Evolutionary conservation across 1,139 yeast genomes (phyloP), one percentile per base, ranked within the genome.

Genomic region (Casaregolazyma lundiana): DNA sequence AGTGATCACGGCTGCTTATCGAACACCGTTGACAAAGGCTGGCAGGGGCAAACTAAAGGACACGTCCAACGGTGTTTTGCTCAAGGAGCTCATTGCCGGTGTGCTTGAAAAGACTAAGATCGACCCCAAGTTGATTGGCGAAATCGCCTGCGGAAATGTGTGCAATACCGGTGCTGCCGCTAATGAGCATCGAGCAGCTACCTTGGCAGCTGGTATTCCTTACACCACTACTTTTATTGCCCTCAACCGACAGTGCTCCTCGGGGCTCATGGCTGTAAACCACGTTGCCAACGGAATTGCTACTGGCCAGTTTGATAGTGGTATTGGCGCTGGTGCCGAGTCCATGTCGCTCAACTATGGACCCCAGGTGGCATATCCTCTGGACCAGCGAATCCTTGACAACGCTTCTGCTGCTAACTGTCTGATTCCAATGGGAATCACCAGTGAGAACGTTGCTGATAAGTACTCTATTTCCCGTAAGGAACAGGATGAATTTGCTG

Each of bases 121-220:
- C n/a, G 88, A 84, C 65, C 80, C 81, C 44, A 66, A 69, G 52
- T 64, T 79, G 59, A 79, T 89, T 53, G 95, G 84, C 59, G 97
- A 89, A 59, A 81, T 89, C 53, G 83, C 84, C 35, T 80, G 85
- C 54, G 97, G 97, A 60, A 89, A 90, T 65, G 96, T 88, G 39
- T 75, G 89, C 62, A 87, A 88, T 69, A 77, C 78, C 47, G 96
- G 96, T 50, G 94, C 96, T 38, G 96, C 96, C 62, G 95, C 90
- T 49, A 82, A 83, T 50, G 96, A 88, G 68, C 95, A 87, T 68
- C 77, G 70, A 62, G 96, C 95, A 45, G 97, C 89, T 35, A 73
- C 73, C 52, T 70, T 84, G 36, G 86, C 80, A 9, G 87, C 85
- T 3, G 95, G 94, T 11, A 72, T 83, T 39, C 89, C 89, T 18